phyloP scores from a whole-genome alignment of 176 grass and related monocot species.

The Echinochloa phyllopogon region DNA sequence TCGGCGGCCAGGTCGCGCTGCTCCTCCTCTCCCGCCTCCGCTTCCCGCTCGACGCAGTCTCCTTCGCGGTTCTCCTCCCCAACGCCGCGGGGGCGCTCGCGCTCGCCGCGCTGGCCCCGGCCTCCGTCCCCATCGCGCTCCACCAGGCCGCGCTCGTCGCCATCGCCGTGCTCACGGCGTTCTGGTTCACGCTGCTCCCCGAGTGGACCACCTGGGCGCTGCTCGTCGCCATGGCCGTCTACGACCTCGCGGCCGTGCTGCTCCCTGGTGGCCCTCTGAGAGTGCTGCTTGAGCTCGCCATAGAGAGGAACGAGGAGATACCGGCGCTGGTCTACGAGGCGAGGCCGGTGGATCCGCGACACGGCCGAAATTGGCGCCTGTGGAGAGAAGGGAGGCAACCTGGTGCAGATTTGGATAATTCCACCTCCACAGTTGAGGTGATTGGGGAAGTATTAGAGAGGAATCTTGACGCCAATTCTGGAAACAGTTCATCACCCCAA shows the following conservation, averaged over 20 bases:
- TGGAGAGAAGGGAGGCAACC: constrained; percentile 65
- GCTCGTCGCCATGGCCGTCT: constrained; percentile 80
- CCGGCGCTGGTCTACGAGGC: constrained; percentile 90
- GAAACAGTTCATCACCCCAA: not conserved
- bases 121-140: constrained; percentile 78
- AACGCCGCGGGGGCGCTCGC: constrained; percentile 74
- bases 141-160: constrained; percentile 79
- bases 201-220: constrained; percentile 97
- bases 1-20: constrained; percentile 73
- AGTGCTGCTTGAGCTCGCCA: constrained; percentile 79
- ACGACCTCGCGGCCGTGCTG: constrained; percentile 90
- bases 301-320: constrained; percentile 91
- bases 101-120: constrained; percentile 57
- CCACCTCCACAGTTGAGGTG: constrained; percentile 40
- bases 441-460: constrained; percentile 29
- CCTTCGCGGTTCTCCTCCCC: constrained; percentile 72
- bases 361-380: constrained; percentile 55
- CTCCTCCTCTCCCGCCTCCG: constrained; percentile 65
- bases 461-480: constrained; percentile 3
- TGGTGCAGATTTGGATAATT: constrained; percentile 38
- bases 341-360: constrained; percentile 66
- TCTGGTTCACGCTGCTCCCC: constrained; percentile 89
- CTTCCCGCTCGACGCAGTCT: constrained; percentile 72
- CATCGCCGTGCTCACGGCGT: constrained; percentile 83
- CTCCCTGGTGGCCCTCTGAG: constrained; percentile 79